phyloP scores from a whole-genome alignment of 2,329 filamentous ascomycete species.

The Pseudogymnoascus sp. region DNA sequence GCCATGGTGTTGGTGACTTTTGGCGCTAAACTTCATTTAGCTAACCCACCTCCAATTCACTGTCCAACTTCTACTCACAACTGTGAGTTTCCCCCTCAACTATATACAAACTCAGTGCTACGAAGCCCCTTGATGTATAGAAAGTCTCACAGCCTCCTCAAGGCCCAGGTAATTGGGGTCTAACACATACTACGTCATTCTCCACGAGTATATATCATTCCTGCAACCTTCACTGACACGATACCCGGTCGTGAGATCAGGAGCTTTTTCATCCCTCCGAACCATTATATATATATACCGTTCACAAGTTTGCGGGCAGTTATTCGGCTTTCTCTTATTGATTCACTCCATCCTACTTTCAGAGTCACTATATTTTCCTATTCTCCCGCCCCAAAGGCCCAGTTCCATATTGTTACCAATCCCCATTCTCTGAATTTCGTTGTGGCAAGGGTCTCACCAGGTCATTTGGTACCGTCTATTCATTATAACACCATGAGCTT shows the following conservation, averaged over 20 bases:
- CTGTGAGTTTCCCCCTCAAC: not conserved
- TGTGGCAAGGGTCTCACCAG: no score
- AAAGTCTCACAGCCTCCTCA: not conserved
- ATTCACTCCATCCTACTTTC: not conserved
- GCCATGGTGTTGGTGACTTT: not conserved
- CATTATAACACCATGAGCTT: not conserved
- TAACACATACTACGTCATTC: not conserved
- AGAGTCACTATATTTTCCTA: not conserved
- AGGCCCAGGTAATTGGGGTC: not conserved
- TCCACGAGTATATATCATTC: not conserved
- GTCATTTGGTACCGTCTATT: not conserved
- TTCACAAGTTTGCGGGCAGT: not conserved
- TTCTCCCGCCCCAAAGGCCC: not conserved
- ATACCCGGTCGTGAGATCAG: not conserved
- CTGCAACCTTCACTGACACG: not conserved
- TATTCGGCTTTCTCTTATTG: not conserved
- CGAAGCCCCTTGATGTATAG: not conserved
- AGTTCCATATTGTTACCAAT: not conserved
- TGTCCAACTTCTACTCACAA: not conserved
- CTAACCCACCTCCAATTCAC: not conserved
- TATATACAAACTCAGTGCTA: not conserved
- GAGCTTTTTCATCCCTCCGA: not conserved
- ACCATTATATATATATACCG: not conserved
- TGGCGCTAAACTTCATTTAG: not conserved
- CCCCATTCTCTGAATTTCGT: not conserved